phyloP scores from a whole-genome alignment of 148 eudicot species.

The Persicaria maculosa region DNA sequence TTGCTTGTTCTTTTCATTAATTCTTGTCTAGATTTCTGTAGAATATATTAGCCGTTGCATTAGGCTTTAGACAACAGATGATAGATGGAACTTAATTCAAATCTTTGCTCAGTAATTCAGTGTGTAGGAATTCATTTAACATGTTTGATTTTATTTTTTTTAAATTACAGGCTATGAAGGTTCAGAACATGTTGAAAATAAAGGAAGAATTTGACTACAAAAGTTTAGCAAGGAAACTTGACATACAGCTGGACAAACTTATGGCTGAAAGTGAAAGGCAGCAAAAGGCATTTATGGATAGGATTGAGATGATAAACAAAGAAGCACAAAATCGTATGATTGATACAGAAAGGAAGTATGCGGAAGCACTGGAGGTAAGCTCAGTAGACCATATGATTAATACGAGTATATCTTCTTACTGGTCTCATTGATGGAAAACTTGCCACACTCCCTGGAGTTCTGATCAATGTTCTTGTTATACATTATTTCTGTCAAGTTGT shows the following conservation, averaged over 20 bases:
- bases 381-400: not conserved
- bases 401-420: not conserved
- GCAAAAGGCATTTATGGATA: conserved; percentile 72
- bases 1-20: not conserved
- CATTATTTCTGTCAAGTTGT: not conserved
- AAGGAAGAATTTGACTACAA: conserved; percentile 97
- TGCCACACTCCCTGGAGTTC: not conserved
- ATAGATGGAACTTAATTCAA: not conserved
- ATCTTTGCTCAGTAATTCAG: not conserved
- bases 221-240: conserved; percentile 85
- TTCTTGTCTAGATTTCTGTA: not conserved
- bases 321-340: conserved; percentile 60
- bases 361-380: conserved; percentile 70
- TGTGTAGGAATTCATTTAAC: not conserved
- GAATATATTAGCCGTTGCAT: not conserved
- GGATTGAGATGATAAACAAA: conserved; percentile 52
- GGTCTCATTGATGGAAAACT: not conserved
- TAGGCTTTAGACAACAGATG: not conserved
- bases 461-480: not conserved
- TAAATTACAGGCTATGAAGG: conserved; percentile 62
- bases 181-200: conserved; percentile 86
- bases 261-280: conserved; percentile 90
- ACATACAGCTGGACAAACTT: conserved; percentile 81
- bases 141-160: not conserved
- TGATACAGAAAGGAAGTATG: conserved; percentile 58